phyloP scores from a whole-genome alignment of 208 protist species.

The Angomonas ambiguus region DNA sequence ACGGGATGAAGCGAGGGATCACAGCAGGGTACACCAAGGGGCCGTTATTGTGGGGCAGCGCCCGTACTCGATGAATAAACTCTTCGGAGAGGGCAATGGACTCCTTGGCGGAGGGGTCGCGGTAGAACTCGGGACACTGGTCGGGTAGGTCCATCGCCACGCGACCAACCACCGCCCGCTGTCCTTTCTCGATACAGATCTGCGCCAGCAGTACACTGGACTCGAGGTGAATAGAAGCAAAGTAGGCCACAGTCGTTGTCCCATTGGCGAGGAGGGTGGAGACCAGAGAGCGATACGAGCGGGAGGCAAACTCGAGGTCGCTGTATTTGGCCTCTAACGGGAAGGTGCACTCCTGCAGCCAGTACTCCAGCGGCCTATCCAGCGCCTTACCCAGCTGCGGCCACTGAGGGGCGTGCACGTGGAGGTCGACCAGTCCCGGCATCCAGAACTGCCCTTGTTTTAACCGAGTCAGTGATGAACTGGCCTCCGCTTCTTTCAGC shows the following conservation, averaged over 20 bases:
- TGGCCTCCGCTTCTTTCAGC: background rate
- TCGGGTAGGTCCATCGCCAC: constrained; percentile 86
- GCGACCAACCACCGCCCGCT: constrained; percentile 88
- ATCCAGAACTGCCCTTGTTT: constrained; percentile 52
- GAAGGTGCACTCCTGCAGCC: constrained; percentile 92
- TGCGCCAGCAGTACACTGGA: constrained; percentile 68
- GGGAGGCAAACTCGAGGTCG: constrained; percentile 64
- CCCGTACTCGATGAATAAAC: constrained; percentile 62
- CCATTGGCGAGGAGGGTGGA: constrained; percentile 70
- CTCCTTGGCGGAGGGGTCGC: constrained; percentile 66
- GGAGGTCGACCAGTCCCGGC: constrained; percentile 92
- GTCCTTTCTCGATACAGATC: constrained; percentile 73
- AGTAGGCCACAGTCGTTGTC: constrained; percentile 91
- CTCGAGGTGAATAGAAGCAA: constrained; percentile 87
- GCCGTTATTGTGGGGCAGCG: constrained; percentile 37
- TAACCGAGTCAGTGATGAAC: constrained; percentile 21
- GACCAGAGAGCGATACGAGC: constrained; percentile 76
- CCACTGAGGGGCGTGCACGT: constrained; percentile 93
- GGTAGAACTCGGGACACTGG: constrained; percentile 88
- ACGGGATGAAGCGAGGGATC: constrained; percentile 93
- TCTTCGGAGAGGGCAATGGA: constrained; percentile 48
- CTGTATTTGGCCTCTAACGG: constrained; percentile 85
- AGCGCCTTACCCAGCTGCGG: constrained; percentile 82
- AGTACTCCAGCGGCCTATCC: constrained; percentile 83
- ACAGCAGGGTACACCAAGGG: constrained; percentile 79